Evolutionary conservation across 805 yeast genomes (phyloP).

Genomic region (Zygoascus tannicola): DNA sequence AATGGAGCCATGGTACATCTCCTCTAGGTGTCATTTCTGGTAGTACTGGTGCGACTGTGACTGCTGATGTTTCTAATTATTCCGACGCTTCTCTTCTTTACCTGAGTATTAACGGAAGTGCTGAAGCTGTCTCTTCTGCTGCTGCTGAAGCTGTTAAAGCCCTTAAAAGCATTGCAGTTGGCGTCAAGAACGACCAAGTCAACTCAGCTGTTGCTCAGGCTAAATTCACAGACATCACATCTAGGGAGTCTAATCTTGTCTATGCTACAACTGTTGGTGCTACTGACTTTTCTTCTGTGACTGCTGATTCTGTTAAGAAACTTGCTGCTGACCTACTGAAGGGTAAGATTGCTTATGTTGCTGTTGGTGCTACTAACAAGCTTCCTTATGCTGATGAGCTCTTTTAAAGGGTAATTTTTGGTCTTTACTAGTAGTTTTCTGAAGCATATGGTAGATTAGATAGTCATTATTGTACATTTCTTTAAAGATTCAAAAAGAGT

Average conservation of each 20-base stretch:
- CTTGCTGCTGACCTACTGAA: constrained; percentile 28
- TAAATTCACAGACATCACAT: constrained; percentile 46
- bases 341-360: constrained; percentile 70
- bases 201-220: constrained; percentile 47
- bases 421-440: too few species aligned
- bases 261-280: constrained; percentile 36
- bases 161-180: constrained; percentile 22
- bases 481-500: too few species aligned
- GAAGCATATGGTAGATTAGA: too few species aligned
- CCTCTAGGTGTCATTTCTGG: constrained; percentile 40
- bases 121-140: constrained; percentile 49
- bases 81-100: constrained; percentile 75
- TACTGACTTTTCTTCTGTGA: constrained; percentile 30
- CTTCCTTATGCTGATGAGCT: constrained; percentile 89
- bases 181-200: constrained; percentile 21
- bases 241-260: constrained; percentile 22
- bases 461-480: too few species aligned
- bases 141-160: constrained; percentile 36
- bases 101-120: constrained; percentile 52
- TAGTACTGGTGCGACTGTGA: constrained; percentile 38
- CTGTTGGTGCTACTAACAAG: constrained; percentile 77
- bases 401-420: constrained; percentile 29
- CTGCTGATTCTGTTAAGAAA: constrained; percentile 27
- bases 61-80: constrained; percentile 50
- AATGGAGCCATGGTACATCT: constrained; percentile 45